Evolutionary conservation across 2,329 filamentous ascomycete species (phyloP).

Genomic region (Fonsecaea multimorphosa): DNA sequence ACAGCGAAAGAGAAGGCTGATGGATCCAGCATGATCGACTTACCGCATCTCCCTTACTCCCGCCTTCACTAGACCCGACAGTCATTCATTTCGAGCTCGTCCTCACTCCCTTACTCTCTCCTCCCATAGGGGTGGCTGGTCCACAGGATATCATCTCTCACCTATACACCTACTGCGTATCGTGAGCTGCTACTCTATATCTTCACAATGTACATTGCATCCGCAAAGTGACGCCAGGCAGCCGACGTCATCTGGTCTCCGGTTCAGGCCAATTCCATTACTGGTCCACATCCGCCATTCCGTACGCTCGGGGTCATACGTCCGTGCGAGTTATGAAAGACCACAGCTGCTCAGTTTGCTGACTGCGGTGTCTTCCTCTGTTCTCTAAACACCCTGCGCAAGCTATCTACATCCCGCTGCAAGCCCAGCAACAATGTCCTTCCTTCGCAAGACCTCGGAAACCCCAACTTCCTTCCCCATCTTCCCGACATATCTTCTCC

Average conservation of each 20-base stretch:
- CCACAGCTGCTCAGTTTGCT: not conserved
- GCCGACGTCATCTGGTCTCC: slow-evolving; percentile 4
- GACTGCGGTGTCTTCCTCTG: not conserved
- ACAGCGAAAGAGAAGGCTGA: not conserved
- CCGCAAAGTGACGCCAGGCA: not conserved
- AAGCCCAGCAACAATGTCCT: slow-evolving; percentile 30
- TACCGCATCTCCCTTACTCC: not conserved
- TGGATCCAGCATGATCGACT: slow-evolving; percentile 8
- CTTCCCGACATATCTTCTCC: slow-evolving; percentile 60
- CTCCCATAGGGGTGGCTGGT: slow-evolving; percentile 8
- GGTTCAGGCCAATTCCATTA: slow-evolving; percentile 1
- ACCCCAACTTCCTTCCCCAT: slow-evolving; percentile 43
- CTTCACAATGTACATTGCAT: not conserved
- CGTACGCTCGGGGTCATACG: slow-evolving; percentile 5
- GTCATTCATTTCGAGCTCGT: not conserved
- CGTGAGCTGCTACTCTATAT: not conserved
- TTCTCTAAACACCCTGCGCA: not conserved
- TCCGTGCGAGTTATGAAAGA: slow-evolving; percentile 7
- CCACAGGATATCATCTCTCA: not conserved
- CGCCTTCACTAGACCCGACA: not conserved
- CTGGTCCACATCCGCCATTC: slow-evolving; percentile 32
- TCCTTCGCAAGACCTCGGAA: slow-evolving; percentile 36
- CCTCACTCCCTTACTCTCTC: not conserved
- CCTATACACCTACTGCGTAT: not conserved
- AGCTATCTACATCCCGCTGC: not conserved